Evolutionary conservation across 306 rosid genomes (phyloP).

Genomic region (Fagus sylvatica): DNA sequence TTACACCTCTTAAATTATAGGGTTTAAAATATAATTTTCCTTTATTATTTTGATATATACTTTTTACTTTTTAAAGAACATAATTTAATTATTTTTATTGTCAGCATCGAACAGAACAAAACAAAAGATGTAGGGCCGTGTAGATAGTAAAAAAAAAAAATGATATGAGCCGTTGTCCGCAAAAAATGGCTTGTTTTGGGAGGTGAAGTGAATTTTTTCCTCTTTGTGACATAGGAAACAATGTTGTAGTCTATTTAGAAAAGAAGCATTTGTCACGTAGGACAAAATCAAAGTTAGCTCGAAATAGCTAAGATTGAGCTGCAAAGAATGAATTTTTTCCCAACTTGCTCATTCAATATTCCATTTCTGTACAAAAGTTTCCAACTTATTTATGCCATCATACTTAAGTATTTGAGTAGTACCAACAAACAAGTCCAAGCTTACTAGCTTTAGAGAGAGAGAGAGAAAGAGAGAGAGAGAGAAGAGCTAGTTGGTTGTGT

Average conservation of each 20-base stretch:
- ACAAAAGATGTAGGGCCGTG: neutral
- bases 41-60: too few relatives aligned
- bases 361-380: slow-evolving; percentile 30
- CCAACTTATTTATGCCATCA: slow-evolving; percentile 40
- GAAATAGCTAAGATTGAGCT: slow-evolving; percentile 36
- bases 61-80: too few relatives aligned
- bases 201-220: neutral
- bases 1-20: too few relatives aligned
- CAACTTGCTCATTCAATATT: slow-evolving; percentile 51
- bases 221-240: neutral
- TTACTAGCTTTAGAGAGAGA: neutral
- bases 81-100: too few relatives aligned
- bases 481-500: slow-evolving; percentile 43
- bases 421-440: neutral
- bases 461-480: slow-evolving; percentile 2
- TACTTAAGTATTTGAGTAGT: slow-evolving; percentile 21
- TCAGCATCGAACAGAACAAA: too few relatives aligned
- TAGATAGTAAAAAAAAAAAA: neutral
- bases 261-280: slow-evolving; percentile 22
- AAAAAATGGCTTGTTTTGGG: neutral
- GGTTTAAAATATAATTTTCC: too few relatives aligned
- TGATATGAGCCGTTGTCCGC: neutral
- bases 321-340: slow-evolving; percentile 36
- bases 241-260: slow-evolving; percentile 41
- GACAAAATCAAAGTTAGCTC: slow-evolving; percentile 52